Evolutionary conservation across 441 rosid genomes (phyloP), one percentile per base, ranked within the genome.

Genomic region (Isatis lusitanica): DNA sequence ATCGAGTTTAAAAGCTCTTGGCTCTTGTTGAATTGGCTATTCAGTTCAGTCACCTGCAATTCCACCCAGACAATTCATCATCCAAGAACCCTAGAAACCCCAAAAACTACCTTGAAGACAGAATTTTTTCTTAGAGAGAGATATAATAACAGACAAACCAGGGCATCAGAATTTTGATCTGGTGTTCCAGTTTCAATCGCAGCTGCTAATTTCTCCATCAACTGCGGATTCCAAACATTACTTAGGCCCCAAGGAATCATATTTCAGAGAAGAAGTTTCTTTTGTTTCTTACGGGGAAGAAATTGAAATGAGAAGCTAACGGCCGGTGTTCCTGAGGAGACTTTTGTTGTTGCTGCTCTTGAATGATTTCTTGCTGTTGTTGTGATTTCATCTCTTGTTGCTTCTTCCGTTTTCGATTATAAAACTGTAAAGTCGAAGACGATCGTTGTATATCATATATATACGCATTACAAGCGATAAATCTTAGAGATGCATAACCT

Each of bases 1-100:
- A 93, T 91, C 11, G 97, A 89, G 71, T 88, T 89, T 77, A 93
- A 67, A 53, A 91, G 84, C 81, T 89, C 93, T 83, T 89, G 97
- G 76, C 98, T 87, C 83, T 91, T 91, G 71, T 93, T 96, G 73
- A 93, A 93, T 55, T 89, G 90, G 68, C 9, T 84, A 83, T 79
- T 89, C 82, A 93, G 73, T 72, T 93, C 98, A 59, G 48, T 77
- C 88, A 83, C 92, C 75, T 63, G 71, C 65, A 73, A 40, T 31
- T 3, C 38, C 8, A 43, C 24, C 7, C 1, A 13, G 4, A 1
- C 17, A 6, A 26, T 53, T 72, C 76, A 73, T 43, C 39, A 73
- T 31, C n/a, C 33, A 73, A 33, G 17, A 73, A 43, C 40, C 63
- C 64, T 30, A 70, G 9, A 31, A 50, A 21, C 24, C 24, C 24